Percentiles rank a stretch among this genome's conserved stretches.
phyloP scores from a whole-genome alignment of 176 grass and related monocot species.

The Ensete glaucum region DNA sequence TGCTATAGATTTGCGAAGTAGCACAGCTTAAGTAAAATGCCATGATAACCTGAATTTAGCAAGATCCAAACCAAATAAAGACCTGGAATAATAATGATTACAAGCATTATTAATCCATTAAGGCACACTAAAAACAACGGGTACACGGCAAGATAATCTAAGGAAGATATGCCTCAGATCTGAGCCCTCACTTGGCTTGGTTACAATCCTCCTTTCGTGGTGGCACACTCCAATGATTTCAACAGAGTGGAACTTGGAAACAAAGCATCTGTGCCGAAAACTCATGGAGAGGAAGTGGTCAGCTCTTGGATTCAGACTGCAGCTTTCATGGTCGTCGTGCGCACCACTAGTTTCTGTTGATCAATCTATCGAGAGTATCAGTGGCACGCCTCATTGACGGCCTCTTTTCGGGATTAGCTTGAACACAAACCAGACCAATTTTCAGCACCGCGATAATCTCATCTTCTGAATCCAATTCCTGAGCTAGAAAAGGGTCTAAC shows the following conservation, averaged over 20 bases:
- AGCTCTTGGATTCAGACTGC: too few relatives aligned
- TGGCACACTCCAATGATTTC: neutral
- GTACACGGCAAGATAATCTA: neutral
- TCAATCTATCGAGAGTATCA: conserved; percentile 51
- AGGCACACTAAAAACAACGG: neutral
- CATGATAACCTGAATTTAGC: too few relatives aligned
- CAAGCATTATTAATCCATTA: neutral
- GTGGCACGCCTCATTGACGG: conserved; percentile 50
- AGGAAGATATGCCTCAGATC: neutral
- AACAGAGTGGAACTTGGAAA: neutral
- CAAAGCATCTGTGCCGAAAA: neutral
- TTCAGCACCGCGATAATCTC: conserved; percentile 78
- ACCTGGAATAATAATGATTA: neutral
- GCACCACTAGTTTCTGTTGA: neutral
- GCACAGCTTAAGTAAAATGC: too few relatives aligned
- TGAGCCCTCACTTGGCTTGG: neutral
- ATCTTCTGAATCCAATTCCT: conserved; percentile 46
- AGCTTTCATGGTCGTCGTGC: neutral
- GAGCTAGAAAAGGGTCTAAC: conserved; percentile 53
- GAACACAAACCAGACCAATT: conserved; percentile 64
- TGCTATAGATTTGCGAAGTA: neutral
- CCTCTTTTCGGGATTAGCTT: conserved; percentile 53
- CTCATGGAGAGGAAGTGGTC: neutral
- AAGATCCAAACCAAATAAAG: neutral
- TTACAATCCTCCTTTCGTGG: neutral